Base-by-base conservation (phyloP, 1,284 basidiomycete genomes). In the Ceraceosorus guamensis region DNA sequence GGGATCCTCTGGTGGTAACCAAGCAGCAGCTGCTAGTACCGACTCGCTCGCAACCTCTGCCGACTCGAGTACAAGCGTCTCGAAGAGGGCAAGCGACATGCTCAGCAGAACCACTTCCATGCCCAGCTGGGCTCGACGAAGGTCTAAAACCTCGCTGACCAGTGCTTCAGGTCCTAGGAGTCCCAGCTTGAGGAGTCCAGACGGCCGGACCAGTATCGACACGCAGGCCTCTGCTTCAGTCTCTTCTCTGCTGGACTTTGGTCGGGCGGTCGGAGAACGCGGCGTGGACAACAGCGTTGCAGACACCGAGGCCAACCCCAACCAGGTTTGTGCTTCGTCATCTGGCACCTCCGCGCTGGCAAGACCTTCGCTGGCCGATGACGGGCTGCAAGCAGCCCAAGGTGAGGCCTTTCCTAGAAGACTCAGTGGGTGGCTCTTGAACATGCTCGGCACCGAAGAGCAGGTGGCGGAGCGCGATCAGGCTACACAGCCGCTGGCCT, bases 351-450 rank as follows among this genome's bases (percentile, higher is more conserved):
- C 24, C 24, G 24, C 24, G 24, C 24, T 3, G 24, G 24, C 2
- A 24, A 24, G 24, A 24, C 24, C 24, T 24, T 24, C 24, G 24
- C 24, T 24, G 2, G 39, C 35, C 18, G 16, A 14, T n/a, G 34
- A 50, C 10, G 52, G 24, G 10, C 18, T 46, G 11, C 13, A 14
- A 2, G 8, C 13, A 7, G 37, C 50, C n/a, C 41, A 31, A n/a
- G 44, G 37, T 39, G 43, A 37, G 44, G 33, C 24, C 51, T 14
- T 64, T 7, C 68, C 68, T 0, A 61, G 55, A 45, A 64, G 68
- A 6, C 60, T 70, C 41, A 69, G 65, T 14, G 67, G 68, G 14
- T 70, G 68, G 68, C 57, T 70, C 4, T 57, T 62, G 52, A 67
- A 65, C 48, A 63, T 70, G 56, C 53, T 67, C 14, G 61, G 62